Conservation (phyloP, 306 rosid species). For the Prinsepia uniflora region DNA sequence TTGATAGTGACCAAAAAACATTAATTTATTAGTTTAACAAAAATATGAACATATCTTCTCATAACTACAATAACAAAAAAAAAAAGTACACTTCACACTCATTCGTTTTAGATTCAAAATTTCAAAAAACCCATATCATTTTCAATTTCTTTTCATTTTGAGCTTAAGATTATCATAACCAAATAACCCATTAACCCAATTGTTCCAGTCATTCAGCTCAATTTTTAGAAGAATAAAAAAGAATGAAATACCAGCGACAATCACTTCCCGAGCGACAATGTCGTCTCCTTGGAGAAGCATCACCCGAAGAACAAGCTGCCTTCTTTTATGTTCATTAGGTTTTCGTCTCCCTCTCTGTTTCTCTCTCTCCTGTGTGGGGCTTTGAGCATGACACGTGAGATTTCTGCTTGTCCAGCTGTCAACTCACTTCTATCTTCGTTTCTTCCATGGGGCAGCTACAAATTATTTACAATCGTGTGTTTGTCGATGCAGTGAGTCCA, state of each 20-base stretch:
- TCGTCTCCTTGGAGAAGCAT: neutral
- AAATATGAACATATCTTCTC: neutral
- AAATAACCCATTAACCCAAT: neutral
- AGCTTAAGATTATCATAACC: neutral
- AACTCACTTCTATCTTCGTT: neutral
- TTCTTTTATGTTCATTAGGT: neutral
- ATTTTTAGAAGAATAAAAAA: neutral
- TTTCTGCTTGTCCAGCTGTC: neutral
- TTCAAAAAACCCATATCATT: neutral
- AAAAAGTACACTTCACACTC: neutral
- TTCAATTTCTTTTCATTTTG: neutral
- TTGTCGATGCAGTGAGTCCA: too few relatives aligned
- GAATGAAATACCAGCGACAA: neutral
- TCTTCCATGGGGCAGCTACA: neutral
- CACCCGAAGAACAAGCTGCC: neutral
- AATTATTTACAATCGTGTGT: neutral
- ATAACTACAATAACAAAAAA: too few relatives aligned
- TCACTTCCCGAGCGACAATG: neutral
- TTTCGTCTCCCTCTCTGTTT: neutral
- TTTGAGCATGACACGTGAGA: neutral
- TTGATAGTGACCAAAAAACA: neutral
- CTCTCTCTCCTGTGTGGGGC: neutral
- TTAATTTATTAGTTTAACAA: neutral
- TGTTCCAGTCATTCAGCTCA: neutral
- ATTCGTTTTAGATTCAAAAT: neutral